Evolutionary conservation across 352 stramenopile species (phyloP).

Genomic region (Phytopythium ostracodes): DNA sequence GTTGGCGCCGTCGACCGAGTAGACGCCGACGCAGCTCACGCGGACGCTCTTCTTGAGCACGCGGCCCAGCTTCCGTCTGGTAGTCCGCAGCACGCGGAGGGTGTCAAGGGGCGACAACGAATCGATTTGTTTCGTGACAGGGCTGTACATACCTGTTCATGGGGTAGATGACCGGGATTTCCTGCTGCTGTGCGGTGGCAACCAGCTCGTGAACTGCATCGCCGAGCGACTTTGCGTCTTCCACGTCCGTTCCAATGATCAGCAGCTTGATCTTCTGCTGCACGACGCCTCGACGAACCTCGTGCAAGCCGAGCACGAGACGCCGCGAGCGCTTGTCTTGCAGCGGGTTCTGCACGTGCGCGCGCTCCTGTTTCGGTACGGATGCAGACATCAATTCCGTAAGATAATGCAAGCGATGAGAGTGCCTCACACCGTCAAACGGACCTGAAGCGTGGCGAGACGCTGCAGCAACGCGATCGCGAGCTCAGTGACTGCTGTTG

Average conservation of each 20-base stretch:
- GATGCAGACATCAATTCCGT: background rate
- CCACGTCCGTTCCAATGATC: constrained; percentile 89
- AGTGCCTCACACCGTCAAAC: too few relatives aligned
- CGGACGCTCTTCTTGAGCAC: constrained; percentile 92
- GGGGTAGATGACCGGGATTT: constrained; percentile 39
- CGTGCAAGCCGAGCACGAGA: constrained; percentile 90
- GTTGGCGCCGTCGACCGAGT: constrained; percentile 93
- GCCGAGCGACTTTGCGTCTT: constrained; percentile 72
- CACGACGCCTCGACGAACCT: constrained; percentile 86
- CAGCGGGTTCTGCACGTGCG: constrained; percentile 50
- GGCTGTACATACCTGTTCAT: constrained; percentile 54
- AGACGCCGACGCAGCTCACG: constrained; percentile 93
- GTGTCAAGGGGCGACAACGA: background rate
- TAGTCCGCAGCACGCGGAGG: background rate
- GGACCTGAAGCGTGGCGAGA: constrained; percentile 25
- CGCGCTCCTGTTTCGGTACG: constrained; percentile 42
- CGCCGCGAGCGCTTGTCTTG: constrained; percentile 67
- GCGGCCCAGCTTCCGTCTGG: constrained; percentile 88
- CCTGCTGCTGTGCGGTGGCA: constrained; percentile 39
- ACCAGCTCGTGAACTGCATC: constrained; percentile 85
- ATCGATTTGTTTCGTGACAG: background rate
- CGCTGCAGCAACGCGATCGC: constrained; percentile 22
- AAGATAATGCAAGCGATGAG: background rate
- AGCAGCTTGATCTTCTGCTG: constrained; percentile 84
- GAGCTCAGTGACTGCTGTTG: constrained; percentile 3